Evolutionary conservation across 2,329 filamentous ascomycete species (phyloP).

Genomic region (Aspergillus persii): DNA sequence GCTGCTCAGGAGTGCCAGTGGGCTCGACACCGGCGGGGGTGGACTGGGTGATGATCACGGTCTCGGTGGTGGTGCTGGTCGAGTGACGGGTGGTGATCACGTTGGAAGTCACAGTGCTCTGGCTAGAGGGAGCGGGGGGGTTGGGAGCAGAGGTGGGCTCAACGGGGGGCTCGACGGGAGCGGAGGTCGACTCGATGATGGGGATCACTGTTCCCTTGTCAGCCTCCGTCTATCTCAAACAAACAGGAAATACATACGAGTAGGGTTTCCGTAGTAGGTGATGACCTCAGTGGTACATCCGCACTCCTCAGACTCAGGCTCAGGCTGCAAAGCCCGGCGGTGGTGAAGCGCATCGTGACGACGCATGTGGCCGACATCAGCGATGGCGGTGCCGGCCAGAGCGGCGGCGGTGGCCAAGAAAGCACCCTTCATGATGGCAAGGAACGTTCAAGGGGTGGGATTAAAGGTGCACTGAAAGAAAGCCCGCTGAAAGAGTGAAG

Average conservation of each 20-base stretch:
- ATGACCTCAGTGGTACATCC: constrained; percentile 73
- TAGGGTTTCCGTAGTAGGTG: constrained; percentile 66
- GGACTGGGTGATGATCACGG: constrained; percentile 30
- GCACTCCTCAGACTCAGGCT: constrained; percentile 50
- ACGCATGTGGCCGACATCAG: constrained; percentile 56
- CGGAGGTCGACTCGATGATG: constrained; percentile 25
- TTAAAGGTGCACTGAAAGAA: constrained; percentile 50
- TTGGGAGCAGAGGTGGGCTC: constrained; percentile 3
- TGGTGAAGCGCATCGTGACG: constrained; percentile 59
- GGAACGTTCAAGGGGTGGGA: neutral
- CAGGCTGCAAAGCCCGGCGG: constrained; percentile 43
- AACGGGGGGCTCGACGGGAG: constrained; percentile 15
- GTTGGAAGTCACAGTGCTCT: constrained; percentile 22
- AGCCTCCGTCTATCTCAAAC: neutral
- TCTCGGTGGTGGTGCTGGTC: constrained; percentile 39
- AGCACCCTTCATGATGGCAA: constrained; percentile 69
- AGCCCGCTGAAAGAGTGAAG: constrained; percentile 74
- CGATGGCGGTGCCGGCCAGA: constrained; percentile 50
- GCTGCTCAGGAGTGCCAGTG: constrained; percentile 1
- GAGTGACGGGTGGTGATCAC: constrained; percentile 36
- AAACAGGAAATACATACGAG: constrained; percentile 48
- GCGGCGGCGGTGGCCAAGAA: constrained; percentile 61
- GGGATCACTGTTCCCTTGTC: constrained; percentile 37
- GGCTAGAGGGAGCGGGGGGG: constrained; percentile 15
- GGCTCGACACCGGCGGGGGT: constrained; percentile 5